Evolutionary conservation across 2,329 filamentous ascomycete species (phyloP).

Genomic region (Coleophoma crateriformis): DNA sequence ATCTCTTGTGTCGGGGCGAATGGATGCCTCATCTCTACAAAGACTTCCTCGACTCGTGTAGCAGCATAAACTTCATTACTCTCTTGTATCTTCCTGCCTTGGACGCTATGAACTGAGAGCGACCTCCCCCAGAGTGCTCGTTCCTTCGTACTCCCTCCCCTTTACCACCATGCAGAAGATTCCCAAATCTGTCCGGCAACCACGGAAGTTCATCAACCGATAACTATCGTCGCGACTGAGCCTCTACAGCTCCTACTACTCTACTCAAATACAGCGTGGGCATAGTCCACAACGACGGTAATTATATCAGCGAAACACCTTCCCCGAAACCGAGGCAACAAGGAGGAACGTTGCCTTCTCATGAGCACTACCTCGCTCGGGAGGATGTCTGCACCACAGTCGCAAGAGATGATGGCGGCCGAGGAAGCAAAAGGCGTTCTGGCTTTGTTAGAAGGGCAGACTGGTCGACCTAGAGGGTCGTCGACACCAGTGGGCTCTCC

Average conservation of each 20-base stretch:
- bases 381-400: background rate
- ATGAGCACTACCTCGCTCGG: background rate
- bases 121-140: conserved; percentile 3
- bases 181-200: conserved; percentile 16
- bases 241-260: conserved; percentile 7
- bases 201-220: conserved; percentile 27
- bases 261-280: conserved; percentile 2
- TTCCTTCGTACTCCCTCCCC: conserved; percentile 1
- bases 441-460: background rate
- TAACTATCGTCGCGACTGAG: conserved; percentile 12
- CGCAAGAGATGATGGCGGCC: background rate
- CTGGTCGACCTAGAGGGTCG: background rate
- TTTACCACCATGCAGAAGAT: conserved; percentile 27
- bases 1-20: too few relatives aligned
- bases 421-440: background rate
- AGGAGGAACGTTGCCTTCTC: background rate
- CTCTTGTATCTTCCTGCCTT: too few relatives aligned
- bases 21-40: too few relatives aligned
- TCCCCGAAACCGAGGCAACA: background rate
- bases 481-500: background rate
- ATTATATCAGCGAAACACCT: background rate
- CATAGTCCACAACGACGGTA: background rate
- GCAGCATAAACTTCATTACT: too few relatives aligned
- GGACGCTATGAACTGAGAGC: conserved; percentile 23
- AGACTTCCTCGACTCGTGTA: too few relatives aligned